phyloP scores from a whole-genome alignment of 805 yeast species.

The Candida cerambycidarum region DNA sequence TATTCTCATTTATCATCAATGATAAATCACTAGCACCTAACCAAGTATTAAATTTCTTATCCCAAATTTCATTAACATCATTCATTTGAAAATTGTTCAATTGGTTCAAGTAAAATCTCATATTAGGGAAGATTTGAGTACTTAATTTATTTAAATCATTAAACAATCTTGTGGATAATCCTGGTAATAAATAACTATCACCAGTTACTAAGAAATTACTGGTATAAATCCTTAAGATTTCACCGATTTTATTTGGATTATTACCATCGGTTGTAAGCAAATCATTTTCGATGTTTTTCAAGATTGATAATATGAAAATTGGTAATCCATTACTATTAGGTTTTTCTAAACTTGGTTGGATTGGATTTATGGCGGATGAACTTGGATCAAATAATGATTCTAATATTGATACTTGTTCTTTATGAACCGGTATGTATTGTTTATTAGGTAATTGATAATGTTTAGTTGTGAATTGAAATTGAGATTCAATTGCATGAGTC shows the following conservation, averaged over 20 bases:
- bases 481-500: constrained; percentile 7
- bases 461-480: constrained; percentile 11
- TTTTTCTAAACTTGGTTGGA: constrained; percentile 41
- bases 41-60: constrained; percentile 64
- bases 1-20: constrained; percentile 53
- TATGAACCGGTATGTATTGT: constrained; percentile 16
- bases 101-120: constrained; percentile 21
- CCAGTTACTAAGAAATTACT: constrained; percentile 59
- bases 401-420: constrained; percentile 25
- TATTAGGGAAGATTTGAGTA: constrained; percentile 46
- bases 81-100: constrained; percentile 26
- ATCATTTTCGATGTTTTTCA: constrained; percentile 36
- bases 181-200: constrained; percentile 54
- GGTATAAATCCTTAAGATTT: constrained; percentile 36
- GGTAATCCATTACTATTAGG: constrained; percentile 51
- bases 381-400: constrained; percentile 75
- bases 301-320: constrained; percentile 34
- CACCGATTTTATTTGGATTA: constrained; percentile 33
- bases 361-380: constrained; percentile 43
- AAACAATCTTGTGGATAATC: constrained; percentile 54
- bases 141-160: constrained; percentile 52
- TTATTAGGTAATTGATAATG: constrained; percentile 23
- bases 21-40: constrained; percentile 72
- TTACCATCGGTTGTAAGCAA: constrained; percentile 35
- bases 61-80: constrained; percentile 40